These are phyloP conservation scores for Myriosclerotinia duriaeana DNA, from an alignment of 2,329 filamentous ascomycete genomes.

Conservation along the genomic window DNA sequence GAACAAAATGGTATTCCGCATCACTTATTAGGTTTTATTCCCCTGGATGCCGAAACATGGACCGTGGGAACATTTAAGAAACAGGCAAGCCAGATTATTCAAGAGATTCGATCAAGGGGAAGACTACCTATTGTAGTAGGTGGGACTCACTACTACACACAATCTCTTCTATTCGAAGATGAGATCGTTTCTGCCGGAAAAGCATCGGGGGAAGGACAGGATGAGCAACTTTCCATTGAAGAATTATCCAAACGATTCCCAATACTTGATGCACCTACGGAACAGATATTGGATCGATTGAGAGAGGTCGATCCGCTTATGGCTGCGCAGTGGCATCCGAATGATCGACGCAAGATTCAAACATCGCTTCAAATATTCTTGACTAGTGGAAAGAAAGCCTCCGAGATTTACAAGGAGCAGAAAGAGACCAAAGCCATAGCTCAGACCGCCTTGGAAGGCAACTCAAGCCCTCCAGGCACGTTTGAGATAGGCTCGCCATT, in stretches of 20 bases:
- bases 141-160: slow-evolving; percentile 93
- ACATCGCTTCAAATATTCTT: slow-evolving; percentile 89
- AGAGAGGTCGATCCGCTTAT: slow-evolving; percentile 82
- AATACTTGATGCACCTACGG: slow-evolving; percentile 69
- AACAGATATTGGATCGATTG: slow-evolving; percentile 70
- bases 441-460: slow-evolving; percentile 29
- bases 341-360: slow-evolving; percentile 84
- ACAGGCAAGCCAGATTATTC: slow-evolving; percentile 67
- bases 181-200: slow-evolving; percentile 52
- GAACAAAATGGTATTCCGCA: slow-evolving; percentile 82
- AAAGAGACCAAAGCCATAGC: slow-evolving; percentile 45
- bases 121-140: slow-evolving; percentile 88
- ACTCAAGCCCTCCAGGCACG: too few relatives aligned
- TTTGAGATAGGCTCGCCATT: slow-evolving; percentile 38
- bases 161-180: slow-evolving; percentile 81
- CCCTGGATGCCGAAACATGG: slow-evolving; percentile 77
- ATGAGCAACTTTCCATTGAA: slow-evolving; percentile 38
- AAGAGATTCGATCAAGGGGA: slow-evolving; percentile 74
- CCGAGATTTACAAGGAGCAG: slow-evolving; percentile 84
- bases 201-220: slow-evolving; percentile 34
- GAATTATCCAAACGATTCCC: slow-evolving; percentile 55
- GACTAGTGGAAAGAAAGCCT: slow-evolving; percentile 76
- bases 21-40: slow-evolving; percentile 80
- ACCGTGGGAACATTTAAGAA: slow-evolving; percentile 74
- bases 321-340: slow-evolving; percentile 91